Evolutionary conservation across 176 grass and related monocot species (phyloP).

Genomic region (Thalia dealbata): DNA sequence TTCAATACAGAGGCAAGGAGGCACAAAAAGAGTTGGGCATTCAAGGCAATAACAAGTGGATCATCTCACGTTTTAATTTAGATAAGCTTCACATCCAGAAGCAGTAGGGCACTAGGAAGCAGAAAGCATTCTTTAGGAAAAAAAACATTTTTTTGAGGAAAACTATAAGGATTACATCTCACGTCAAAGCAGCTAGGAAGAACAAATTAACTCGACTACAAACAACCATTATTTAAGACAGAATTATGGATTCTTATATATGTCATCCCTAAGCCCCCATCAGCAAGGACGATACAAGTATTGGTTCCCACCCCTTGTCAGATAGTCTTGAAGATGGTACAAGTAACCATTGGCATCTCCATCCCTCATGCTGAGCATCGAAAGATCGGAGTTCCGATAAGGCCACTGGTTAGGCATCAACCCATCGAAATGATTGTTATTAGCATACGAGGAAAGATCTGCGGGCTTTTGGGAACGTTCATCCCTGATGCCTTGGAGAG

Average conservation of each 20-base stretch:
- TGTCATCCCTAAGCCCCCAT: not conserved
- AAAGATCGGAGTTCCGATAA: constrained; percentile 23
- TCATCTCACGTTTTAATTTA: no score
- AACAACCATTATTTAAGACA: no score
- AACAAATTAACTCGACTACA: no score
- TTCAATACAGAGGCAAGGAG: no score
- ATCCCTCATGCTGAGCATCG: not conserved
- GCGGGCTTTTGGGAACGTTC: constrained; percentile 17
- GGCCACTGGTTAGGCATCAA: constrained; percentile 40
- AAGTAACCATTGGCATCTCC: constrained; percentile 8
- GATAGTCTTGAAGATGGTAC: not conserved
- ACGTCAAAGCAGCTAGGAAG: no score
- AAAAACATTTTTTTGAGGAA: no score
- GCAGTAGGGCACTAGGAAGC: no score
- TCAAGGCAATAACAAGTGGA: no score
- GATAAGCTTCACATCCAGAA: no score
- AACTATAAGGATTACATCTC: no score
- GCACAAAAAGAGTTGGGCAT: no score
- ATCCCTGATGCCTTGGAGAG: constrained; percentile 27
- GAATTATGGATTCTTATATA: not conserved
- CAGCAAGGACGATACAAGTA: not conserved
- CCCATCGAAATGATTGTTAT: constrained; percentile 25
- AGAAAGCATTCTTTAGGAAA: no score
- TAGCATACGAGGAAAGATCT: constrained; percentile 24
- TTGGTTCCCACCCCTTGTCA: not conserved